Base-by-base conservation (phyloP, 73 alveolate genomes). In the Paramecium tetraurelia region DNA sequence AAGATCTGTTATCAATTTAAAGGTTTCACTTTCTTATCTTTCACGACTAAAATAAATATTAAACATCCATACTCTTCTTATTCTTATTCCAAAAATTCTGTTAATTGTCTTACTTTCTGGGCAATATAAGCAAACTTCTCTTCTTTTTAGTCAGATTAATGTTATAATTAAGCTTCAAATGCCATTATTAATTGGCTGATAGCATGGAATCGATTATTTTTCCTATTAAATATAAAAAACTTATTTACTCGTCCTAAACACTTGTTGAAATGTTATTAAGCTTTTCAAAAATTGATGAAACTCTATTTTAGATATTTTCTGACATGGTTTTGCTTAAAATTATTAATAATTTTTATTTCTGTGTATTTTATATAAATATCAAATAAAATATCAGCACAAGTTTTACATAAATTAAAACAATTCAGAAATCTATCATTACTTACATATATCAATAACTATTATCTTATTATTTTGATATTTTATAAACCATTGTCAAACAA, bases 301-400 rank as follows among this genome's bases (percentile, higher is more conserved):
- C 90, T 80, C 90, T 80, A 14, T 80, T 80, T 80, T 80, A 48
- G 90, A 80, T 80, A 80, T 80, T 80, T 22, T 80, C 90, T 11
- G 90, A 80, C 90, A 80, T 80, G 46, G 69, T 53, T 53, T 53
- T 53, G 69, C 69, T 53, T 53, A 63, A 31, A 63, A 63, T 63
- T 63, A 63, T 63, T 63, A 63, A 63, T 63, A 63, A 63, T 63
- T 63, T 63, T 63, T 63, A 63, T 63, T 63, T 63, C 41, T 63
- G 84, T 63, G 69, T 53, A 53, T 18, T 53, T 53, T 8, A 53
- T 53, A 53, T 53, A 53, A 53, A 53, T 53, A 53, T 53, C 69
- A 53, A 53, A 53, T 53, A 53, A 53, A n/a, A n/a, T 40, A 53
- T 53, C 31, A 53, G 20, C 69, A 40, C n/a, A 7, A 6, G 48